These are phyloP conservation scores for Phialophora tarda DNA, from an alignment of 2,329 filamentous ascomycete species.

Conservation along the genomic window DNA sequence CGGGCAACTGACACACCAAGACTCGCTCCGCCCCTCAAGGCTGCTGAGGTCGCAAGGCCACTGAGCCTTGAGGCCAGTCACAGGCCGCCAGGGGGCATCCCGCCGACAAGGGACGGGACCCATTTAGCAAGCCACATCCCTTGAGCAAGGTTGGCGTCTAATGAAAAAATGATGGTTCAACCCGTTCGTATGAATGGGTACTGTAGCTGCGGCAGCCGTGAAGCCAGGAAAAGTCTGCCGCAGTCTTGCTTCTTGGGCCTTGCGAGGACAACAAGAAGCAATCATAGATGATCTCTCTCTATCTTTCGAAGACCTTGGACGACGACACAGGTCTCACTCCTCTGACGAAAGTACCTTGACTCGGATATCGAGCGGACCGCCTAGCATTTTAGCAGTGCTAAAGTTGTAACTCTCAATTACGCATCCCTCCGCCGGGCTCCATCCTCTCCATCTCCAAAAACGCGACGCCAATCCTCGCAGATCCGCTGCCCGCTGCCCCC, in stretches of 20 bases:
- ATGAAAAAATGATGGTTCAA: conserved; percentile 21
- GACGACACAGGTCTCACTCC: not conserved
- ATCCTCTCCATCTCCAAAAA: conserved; percentile 21
- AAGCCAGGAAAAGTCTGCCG: conserved; percentile 15
- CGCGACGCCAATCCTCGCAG: conserved; percentile 26
- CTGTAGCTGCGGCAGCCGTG: conserved; percentile 13
- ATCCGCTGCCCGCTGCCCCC: conserved; percentile 20
- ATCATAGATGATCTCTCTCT: not conserved
- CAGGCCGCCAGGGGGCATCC: conserved; percentile 20
- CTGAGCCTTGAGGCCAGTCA: conserved; percentile 18
- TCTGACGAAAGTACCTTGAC: conserved; percentile 15
- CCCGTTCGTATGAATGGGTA: conserved; percentile 21
- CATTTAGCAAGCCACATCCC: conserved; percentile 26
- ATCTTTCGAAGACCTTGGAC: not conserved
- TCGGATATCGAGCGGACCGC: conserved; percentile 28
- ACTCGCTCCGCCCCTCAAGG: conserved; percentile 30
- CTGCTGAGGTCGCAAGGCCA: conserved; percentile 16
- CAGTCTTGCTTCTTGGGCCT: not conserved
- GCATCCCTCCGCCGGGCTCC: conserved; percentile 16
- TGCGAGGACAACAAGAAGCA: not conserved
- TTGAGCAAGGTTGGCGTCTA: conserved; percentile 18
- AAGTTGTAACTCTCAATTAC: conserved; percentile 7
- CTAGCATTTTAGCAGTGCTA: conserved; percentile 3
- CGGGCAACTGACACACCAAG: conserved; percentile 28
- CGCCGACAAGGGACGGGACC: conserved; percentile 16